Percentiles rank a stretch among this genome's conserved stretches.
phyloP scores from a whole-genome alignment of 306 rosid species.

The Erythrophleum fordii region DNA sequence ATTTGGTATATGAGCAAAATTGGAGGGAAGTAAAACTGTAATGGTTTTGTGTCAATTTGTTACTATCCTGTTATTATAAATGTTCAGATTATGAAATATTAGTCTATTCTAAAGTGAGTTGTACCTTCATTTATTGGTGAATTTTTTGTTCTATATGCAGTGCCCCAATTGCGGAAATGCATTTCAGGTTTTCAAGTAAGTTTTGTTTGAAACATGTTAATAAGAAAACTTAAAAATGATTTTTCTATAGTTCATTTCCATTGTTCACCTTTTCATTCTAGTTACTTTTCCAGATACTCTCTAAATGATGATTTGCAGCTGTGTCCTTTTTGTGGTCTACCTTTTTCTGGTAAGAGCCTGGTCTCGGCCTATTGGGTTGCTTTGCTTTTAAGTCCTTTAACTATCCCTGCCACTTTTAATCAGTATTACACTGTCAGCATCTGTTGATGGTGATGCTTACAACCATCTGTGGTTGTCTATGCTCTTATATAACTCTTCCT shows the following conservation, averaged over 20 bases:
- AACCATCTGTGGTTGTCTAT: not conserved
- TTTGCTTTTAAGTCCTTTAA: not conserved
- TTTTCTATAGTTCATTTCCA: not conserved
- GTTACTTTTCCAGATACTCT: constrained; percentile 53
- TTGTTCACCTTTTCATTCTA: not conserved
- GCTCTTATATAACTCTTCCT: not conserved
- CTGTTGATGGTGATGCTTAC: not conserved
- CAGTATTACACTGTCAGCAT: not conserved
- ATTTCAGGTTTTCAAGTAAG: constrained; percentile 71
- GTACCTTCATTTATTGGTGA: constrained; percentile 12
- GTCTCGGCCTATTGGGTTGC: not conserved
- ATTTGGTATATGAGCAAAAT: not conserved
- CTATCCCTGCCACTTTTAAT: not conserved
- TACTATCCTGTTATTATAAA: not conserved
- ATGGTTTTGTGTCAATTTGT: not conserved
- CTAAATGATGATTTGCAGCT: constrained; percentile 60
- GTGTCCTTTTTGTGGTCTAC: constrained; percentile 71
- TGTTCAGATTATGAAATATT: not conserved
- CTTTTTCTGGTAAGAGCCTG: constrained; percentile 59
- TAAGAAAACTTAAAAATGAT: not conserved
- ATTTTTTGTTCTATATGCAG: constrained; percentile 48
- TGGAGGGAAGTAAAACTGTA: not conserved
- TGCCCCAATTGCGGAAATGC: constrained; percentile 75
- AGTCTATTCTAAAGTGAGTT: not conserved
- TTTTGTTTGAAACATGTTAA: not conserved